These are phyloP conservation scores for Candolleomyces eurysporus DNA, from an alignment of 768 basidiomycete genomes.

Conservation along the genomic window DNA sequence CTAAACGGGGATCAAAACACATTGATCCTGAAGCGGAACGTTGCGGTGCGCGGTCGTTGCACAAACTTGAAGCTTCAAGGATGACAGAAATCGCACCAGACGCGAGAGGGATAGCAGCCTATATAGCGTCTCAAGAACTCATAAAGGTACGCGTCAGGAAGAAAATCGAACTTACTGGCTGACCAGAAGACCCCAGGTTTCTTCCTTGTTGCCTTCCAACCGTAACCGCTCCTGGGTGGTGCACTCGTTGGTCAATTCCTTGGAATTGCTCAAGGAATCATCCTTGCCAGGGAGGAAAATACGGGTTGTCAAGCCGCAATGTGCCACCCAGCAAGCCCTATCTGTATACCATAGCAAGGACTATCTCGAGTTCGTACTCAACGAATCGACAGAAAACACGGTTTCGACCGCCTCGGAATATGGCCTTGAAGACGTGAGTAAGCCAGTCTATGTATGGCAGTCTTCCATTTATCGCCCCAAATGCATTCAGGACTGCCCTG, in stretches of 20 bases:
- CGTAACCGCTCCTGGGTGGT: conserved; percentile 62
- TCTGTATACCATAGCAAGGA: conserved; percentile 66
- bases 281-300: conserved; percentile 28
- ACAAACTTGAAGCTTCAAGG: no score
- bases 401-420: conserved; percentile 34
- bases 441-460: not conserved
- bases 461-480: not conserved
- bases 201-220: conserved; percentile 67
- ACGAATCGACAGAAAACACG: conserved; percentile 24
- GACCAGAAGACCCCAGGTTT: conserved; percentile 22
- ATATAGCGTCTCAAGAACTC: no score
- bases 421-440: conserved; percentile 43
- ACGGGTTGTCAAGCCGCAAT: conserved; percentile 49
- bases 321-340: conserved; percentile 59
- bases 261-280: conserved; percentile 43
- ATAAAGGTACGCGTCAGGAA: no score
- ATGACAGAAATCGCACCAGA: no score
- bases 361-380: conserved; percentile 62
- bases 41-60: no score
- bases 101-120: no score
- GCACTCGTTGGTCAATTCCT: conserved; percentile 56
- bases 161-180: no score
- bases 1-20: no score
- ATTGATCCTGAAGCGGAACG: no score
- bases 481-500: conserved; percentile 70